Base-by-base conservation (phyloP, 768 basidiomycete genomes). In the Coprinopsis strossmayeri region DNA sequence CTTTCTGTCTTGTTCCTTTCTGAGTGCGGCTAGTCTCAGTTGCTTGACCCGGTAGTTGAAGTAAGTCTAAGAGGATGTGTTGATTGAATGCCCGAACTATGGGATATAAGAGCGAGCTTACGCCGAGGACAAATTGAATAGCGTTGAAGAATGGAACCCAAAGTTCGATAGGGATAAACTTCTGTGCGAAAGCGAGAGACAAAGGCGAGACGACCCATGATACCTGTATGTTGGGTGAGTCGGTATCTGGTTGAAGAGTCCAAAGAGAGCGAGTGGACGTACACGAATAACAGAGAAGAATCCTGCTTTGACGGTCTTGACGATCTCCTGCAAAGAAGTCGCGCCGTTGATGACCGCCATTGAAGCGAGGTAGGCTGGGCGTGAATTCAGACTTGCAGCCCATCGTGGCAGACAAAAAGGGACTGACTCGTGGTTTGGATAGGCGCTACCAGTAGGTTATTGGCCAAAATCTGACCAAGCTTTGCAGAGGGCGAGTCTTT, bases 81-180 rank as follows among this genome's bases (percentile, higher is more conserved):
- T 34, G 48, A 26, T 46, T 26, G 26, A 3, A 20, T 23, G 5
- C 3, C 7, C 27, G 30, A 23, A 18, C 28, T 17, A 42, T 10
- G 39, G 15, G 21, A 40, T 11, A 18, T 2, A 17, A 1, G 24
- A 18, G 32, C 20, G 17, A 26, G 69, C 85, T 57, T 59, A 90
- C 89, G 18, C 89, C 89, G 11, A 89, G 71, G 18, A 79, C 62
- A 61, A 93, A 91, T 61, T 82, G 79, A 34, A 93, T 69, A 28
- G 76, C 57, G 62, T 83, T 91, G 76, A 93, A 92, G 70, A 87
- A 94, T 7, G 87, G 86, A 0, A 87, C 86, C 90, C 91, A 91
- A 37, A 91, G 72, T 85, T 91, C 85, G 18, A 84, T 72, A 11
- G 91, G 79, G 35, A 94, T 65, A 62, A 85, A 90, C 51, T 72